Conservation (phyloP, 176 grass and related monocot species). For the Luzula sylvatica region DNA sequence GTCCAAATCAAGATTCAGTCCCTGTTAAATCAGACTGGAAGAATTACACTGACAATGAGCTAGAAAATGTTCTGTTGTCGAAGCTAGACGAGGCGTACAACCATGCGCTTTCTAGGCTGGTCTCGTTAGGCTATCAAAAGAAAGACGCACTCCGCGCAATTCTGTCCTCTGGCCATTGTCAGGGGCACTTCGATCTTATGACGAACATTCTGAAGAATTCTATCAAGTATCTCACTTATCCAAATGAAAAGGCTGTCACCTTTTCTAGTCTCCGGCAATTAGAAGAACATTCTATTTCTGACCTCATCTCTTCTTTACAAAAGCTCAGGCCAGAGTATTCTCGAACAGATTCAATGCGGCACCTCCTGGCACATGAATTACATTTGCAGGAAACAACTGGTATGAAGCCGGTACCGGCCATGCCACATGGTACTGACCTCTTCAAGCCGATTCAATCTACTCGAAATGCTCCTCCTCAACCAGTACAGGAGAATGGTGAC, state of each 20-base stretch:
- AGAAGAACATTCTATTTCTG: conserved; percentile 64
- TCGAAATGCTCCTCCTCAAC: not conserved
- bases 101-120: conserved; percentile 44
- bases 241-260: not conserved
- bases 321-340: conserved; percentile 44
- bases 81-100: conserved; percentile 45
- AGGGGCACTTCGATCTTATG: conserved; percentile 48
- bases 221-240: conserved; percentile 33
- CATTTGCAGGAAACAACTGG: conserved; percentile 33
- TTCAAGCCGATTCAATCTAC: not conserved
- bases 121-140: conserved; percentile 39
- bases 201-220: conserved; percentile 67
- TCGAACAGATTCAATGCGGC: conserved; percentile 58
- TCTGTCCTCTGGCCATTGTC: conserved; percentile 57
- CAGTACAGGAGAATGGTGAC: conserved; percentile 37
- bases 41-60: conserved; percentile 35
- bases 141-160: conserved; percentile 52
- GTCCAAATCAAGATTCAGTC: not conserved
- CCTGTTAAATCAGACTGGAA: conserved; percentile 30
- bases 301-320: conserved; percentile 58
- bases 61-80: conserved; percentile 48
- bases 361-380: conserved; percentile 61
- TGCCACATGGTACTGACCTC: not conserved
- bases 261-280: conserved; percentile 56
- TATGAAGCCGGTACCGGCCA: not conserved